Evolutionary conservation across 1,284 basidiomycete species (phyloP), one percentile per base, ranked within the genome.

Genomic region (Rhodotorula mucilaginosa): DNA sequence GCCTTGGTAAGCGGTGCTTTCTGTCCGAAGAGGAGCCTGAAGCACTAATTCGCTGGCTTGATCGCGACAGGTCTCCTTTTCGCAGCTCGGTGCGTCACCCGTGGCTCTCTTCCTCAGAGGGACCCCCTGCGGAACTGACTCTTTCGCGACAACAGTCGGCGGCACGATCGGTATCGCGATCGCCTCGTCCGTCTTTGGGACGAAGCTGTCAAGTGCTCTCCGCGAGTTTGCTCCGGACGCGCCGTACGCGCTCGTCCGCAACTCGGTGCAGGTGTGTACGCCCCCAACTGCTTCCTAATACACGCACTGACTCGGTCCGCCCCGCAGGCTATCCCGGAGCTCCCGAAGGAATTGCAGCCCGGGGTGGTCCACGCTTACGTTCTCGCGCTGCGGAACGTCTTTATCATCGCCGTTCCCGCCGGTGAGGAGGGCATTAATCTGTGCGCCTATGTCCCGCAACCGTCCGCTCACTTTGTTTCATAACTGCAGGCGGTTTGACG

Each of bases 281-380:
- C 48, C 21, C 3, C 3, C 21, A 2, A 4, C 63, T 61, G 61
- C 73, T 78, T n/a, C n/a, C 21, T 19, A 0, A 6, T 2, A 19
- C 79, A 61, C 64, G 31, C 7, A 60, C 47, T 58, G 58, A 68
- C 62, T 1, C 10, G 3, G 2, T 23, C 8, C 58, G 56, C 18
- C 5, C 62, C 68, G 16, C 80, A 80, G 61, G 79, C 81, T 67
- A 79, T 79, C 73, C 74, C 70, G 73, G 74, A 71, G 13, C 68
- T 81, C 12, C 74, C 81, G 0, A 69, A 61, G 1, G 80, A 78
- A 3, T 68, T 81, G 21, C 80, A 79, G 64, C 73, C 76, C 6
- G 73, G 77, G 6, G 82, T 83, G 65, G 81, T 84, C 64, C 79
- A 81, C n/a, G 83, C 83, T 6, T 84, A 85, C 76, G 79, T 82